These are phyloP conservation scores for Corylus heterophylla DNA, from an alignment of 306 rosid genomes.

Conservation along the genomic window DNA sequence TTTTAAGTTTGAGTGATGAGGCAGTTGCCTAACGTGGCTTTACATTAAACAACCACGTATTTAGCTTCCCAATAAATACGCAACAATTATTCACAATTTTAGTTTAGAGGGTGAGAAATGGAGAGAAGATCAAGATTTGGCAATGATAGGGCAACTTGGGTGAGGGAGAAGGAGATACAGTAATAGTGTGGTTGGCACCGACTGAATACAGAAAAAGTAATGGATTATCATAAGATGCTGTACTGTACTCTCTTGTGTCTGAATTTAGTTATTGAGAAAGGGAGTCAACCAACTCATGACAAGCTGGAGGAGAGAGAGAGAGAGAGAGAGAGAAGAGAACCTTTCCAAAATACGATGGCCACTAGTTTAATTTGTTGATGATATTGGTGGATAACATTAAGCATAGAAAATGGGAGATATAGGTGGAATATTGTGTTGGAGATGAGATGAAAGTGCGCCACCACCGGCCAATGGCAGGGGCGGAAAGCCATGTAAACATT, in stretches of 20 bases:
- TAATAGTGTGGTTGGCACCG: not conserved
- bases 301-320: not conserved
- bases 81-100: no score
- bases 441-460: not conserved
- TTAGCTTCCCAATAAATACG: no score
- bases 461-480: constrained; percentile 7
- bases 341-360: not conserved
- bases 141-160: no score
- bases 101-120: no score
- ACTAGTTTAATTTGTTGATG: not conserved
- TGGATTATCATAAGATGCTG: not conserved
- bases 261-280: not conserved
- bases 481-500: not conserved
- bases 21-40: no score
- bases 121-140: no score
- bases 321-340: not conserved
- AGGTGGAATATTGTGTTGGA: not conserved
- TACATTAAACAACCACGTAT: no score
- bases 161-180: no score
- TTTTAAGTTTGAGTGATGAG: no score
- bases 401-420: not conserved
- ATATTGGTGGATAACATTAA: constrained; percentile 11
- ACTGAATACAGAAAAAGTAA: not conserved
- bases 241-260: not conserved
- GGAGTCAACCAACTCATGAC: not conserved